phyloP scores from a whole-genome alignment of 2,329 filamentous ascomycete species.

The Aspergillus quadrilineatus region DNA sequence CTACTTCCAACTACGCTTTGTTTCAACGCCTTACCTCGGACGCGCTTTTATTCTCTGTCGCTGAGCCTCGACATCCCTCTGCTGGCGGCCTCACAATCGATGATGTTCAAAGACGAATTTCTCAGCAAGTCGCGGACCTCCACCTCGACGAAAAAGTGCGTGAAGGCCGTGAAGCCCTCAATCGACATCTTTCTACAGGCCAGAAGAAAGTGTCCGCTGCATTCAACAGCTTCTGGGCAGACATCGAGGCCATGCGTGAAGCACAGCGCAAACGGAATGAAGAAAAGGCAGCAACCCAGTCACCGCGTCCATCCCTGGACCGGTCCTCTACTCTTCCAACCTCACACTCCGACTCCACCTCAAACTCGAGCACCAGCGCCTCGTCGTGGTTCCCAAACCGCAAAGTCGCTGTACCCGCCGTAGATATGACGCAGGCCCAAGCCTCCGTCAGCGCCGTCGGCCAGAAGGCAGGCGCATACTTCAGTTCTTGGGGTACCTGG shows the following conservation, averaged over 20 bases:
- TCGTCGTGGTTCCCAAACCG: conserved; percentile 31
- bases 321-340: conserved; percentile 26
- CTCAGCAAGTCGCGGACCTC: conserved; percentile 88
- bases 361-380: conserved; percentile 10
- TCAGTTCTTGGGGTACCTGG: conserved; percentile 64
- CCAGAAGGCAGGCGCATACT: conserved; percentile 60
- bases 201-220: conserved; percentile 83
- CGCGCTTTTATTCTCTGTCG: conserved; percentile 87
- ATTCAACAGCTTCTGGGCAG: conserved; percentile 84
- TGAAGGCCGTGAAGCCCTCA: conserved; percentile 77
- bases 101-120: conserved; percentile 84
- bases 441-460: conserved; percentile 55
- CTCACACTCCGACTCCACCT: conserved; percentile 27
- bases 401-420: conserved; percentile 33
- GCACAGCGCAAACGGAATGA: conserved; percentile 60
- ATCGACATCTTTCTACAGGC: conserved; percentile 84
- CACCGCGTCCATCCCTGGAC: conserved; percentile 33
- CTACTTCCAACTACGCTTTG: conserved; percentile 86
- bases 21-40: conserved; percentile 76
- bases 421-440: conserved; percentile 56
- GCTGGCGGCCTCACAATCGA: conserved; percentile 91
- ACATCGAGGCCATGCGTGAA: conserved; percentile 80
- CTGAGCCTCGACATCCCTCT: conserved; percentile 89
- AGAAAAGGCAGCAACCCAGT: conserved; percentile 29
- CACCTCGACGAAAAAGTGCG: conserved; percentile 89